Evolutionary conservation across 257 asterid genomes (phyloP), one percentile per base, ranked within the genome.

Genomic region (Plantago major): DNA sequence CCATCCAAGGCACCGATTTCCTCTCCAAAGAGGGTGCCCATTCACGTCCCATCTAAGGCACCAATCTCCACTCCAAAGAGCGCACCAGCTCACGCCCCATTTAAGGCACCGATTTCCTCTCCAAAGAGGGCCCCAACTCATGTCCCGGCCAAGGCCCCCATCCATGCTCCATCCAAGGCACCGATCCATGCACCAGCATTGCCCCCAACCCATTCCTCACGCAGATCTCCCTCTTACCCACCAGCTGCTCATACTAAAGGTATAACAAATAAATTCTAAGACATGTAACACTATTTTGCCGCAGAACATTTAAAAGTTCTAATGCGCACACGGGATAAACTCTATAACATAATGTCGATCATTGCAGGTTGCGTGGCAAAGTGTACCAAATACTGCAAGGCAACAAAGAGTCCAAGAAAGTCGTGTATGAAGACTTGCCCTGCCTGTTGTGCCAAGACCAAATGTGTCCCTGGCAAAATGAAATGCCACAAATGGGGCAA

Each of bases 301-400:
- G n/a, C 14, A 11, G 7, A 9, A 53, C 40, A 33, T 33, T 33
- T 33, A 33, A 33, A 33, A 33, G 6, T 1, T 3, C 40, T 33
- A 33, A 33, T 33, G 40, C 8, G 40, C 3, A 7, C 40, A 33
- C 40, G 0, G 6, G 5, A 33, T 33, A 53, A 28, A 11, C 57
- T 4, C 13, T 26, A 5, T 33, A 33, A 33, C 40, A 33, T 2
- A 33, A 33, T 33, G 40, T 33, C 40, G 26, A 16, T 26, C 12
- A 53, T 10, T 26, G 42, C 16, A 53, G 58, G 58, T 33, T 56
- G 47, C 15, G 47, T 42, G 42, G 47, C 44, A 56, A 56, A 28
- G 62, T 56, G 62, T 56, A 15, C 61, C n/a, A 15, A 42, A 56
- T 56, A 56, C 46, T 56, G 61, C 61, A 56, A 13, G 61, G 2